Evolutionary conservation across 805 yeast species (phyloP), one percentile per base, ranked within the genome.

Genomic region (Hanseniaspora mollemarum): DNA sequence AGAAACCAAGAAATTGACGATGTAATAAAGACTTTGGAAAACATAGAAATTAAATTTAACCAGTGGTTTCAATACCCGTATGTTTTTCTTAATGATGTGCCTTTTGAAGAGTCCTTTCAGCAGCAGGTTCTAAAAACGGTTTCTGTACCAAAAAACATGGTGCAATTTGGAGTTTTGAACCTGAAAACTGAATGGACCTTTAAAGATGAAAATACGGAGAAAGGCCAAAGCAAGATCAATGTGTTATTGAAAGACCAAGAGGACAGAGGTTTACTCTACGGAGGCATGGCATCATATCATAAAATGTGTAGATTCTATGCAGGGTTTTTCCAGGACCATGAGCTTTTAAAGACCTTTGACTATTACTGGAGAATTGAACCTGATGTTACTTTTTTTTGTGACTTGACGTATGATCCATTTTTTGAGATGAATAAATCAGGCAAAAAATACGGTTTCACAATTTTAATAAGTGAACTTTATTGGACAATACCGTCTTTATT

Each of bases 351-450:
- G 46, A 73, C 78, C 54, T 73, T 78, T 51, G 87, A 87, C 54
- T 90, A 95, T 94, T 90, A 87, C 67, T 88, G 96, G 96, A 73
- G 97, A 51, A 87, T 92, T 12, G 98, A 92, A 64, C 97, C 97
- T 2, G 83, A 83, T 56, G 92, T 90, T 37, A 81, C 84, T 56
- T 87, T 86, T 61, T 87, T 73, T 62, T 90, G 98, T 66, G 96
- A 90, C 63, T 65, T 87, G 50, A 82, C 95, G 0, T 87, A 88
- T 66, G 97, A 90, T 66, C 95, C 96, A 13, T 92, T 90, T 60
- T 57, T 73, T 15, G 86, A 83, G 59, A 87, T 90, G 96, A 75
- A 75, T 46, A 70, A 69, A 44, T 60, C 62, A 53, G 75, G 77
- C 41, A 88, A 88, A 65, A 76, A 74, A 57, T 88, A 88, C 61